Percentiles rank a stretch among this genome's conserved stretches.
Evolutionary conservation across 257 asterid genomes (phyloP).

Genomic region (Primulina eburnea): DNA sequence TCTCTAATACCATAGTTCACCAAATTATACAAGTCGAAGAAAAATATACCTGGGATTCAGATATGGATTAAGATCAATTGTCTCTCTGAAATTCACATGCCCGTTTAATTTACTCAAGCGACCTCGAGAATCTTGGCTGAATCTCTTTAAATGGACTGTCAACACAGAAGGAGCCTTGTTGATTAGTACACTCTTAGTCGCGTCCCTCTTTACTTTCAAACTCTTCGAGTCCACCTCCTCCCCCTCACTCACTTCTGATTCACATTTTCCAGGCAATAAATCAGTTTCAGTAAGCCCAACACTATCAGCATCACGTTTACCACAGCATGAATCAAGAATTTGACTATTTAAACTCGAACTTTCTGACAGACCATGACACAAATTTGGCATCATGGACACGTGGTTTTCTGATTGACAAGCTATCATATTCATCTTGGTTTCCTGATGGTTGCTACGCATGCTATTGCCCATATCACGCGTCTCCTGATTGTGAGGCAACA

Average conservation of each 20-base stretch:
- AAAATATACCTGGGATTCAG: slow-evolving; percentile 66
- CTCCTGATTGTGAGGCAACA: slow-evolving; percentile 27
- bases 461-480: slow-evolving; percentile 26
- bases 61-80: slow-evolving; percentile 66
- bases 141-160: slow-evolving; percentile 84
- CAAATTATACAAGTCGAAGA: slow-evolving; percentile 8
- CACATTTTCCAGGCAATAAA: slow-evolving; percentile 27
- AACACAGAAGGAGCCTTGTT: slow-evolving; percentile 67
- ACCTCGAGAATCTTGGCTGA: slow-evolving; percentile 84
- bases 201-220: slow-evolving; percentile 85
- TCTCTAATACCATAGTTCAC: slow-evolving; percentile 1
- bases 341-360: slow-evolving; percentile 29
- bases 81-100: slow-evolving; percentile 66
- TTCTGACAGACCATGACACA: slow-evolving; percentile 24
- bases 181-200: slow-evolving; percentile 69
- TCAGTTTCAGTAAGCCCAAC: slow-evolving; percentile 28
- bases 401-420: slow-evolving; percentile 28
- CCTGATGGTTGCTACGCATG: slow-evolving; percentile 23
- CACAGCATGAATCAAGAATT: slow-evolving; percentile 21
- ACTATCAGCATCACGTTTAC: slow-evolving; percentile 28
- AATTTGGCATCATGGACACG: slow-evolving; percentile 20
- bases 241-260: slow-evolving; percentile 38
- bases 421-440: slow-evolving; percentile 29
- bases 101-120: slow-evolving; percentile 83
- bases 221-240: slow-evolving; percentile 41